A percentile compares a stretch with the other conserved stretches of the same genome.
Conservation (phyloP, 306 rosid species). For the Medicago arabica region DNA sequence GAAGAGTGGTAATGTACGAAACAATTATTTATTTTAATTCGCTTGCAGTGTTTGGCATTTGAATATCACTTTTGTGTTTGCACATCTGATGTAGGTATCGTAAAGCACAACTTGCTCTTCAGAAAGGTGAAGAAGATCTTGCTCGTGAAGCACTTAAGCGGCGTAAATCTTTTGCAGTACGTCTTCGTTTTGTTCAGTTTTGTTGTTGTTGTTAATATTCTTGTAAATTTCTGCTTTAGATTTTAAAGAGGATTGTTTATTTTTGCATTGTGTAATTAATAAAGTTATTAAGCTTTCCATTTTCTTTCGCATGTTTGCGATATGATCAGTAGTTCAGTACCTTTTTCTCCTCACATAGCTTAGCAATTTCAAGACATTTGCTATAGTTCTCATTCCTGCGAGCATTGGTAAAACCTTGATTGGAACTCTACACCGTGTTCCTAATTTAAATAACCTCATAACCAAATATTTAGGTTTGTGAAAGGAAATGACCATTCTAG, state of each 20-base stretch:
- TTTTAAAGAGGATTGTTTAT: conserved; percentile 7
- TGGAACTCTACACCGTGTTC: conserved; percentile 14
- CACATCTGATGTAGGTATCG: conserved; percentile 67
- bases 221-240: conserved; percentile 36
- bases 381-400: conserved; percentile 21
- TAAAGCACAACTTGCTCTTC: conserved; percentile 92
- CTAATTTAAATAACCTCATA: conserved; percentile 11
- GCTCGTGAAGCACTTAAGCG: conserved; percentile 98
- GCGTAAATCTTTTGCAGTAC: conserved; percentile 90
- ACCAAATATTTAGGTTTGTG: conserved; percentile 16
- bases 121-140: conserved; percentile 92
- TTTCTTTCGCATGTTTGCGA: conserved; percentile 1
- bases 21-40: conserved; percentile 29
- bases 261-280: conserved; percentile 12
- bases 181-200: conserved; percentile 40
- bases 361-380: conserved; percentile 19
- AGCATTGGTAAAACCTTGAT: conserved; percentile 18
- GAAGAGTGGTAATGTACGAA: conserved; percentile 83
- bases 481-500: conserved; percentile 26
- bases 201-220: not conserved
- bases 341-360: conserved; percentile 23
- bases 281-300: conserved; percentile 19
- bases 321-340: not conserved
- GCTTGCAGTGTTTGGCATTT: not conserved
- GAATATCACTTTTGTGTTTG: conserved; percentile 27